These are phyloP conservation scores for Epichloe gansuensis DNA, from an alignment of 2,329 filamentous ascomycete species.

Conservation along the genomic window DNA sequence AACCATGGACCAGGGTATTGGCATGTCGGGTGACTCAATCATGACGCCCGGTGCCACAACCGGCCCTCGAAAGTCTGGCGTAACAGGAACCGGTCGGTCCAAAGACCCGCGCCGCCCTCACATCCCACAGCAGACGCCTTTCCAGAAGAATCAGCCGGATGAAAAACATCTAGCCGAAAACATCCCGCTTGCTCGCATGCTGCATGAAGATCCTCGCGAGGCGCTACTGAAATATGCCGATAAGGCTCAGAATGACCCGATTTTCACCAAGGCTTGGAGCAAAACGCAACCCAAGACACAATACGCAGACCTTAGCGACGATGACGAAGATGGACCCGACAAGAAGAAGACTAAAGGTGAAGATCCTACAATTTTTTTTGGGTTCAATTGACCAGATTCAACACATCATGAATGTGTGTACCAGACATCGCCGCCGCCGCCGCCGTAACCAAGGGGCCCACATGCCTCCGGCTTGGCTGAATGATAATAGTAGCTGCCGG, in stretches of 20 bases:
- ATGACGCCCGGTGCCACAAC: conserved; percentile 53
- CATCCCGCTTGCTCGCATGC: conserved; percentile 82
- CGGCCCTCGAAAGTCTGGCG: conserved; percentile 46
- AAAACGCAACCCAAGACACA: conserved; percentile 85
- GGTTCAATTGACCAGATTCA: neutral
- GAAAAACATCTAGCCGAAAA: conserved; percentile 78
- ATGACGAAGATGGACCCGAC: conserved; percentile 60
- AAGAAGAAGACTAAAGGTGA: conserved; percentile 50
- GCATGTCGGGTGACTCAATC: conserved; percentile 74
- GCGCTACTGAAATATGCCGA: conserved; percentile 92
- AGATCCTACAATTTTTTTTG: neutral
- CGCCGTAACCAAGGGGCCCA: neutral
- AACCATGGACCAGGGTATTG: conserved; percentile 71
- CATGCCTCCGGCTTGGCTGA: neutral
- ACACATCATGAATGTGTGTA: neutral
- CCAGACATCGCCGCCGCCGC: neutral
- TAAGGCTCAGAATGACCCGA: conserved; percentile 79
- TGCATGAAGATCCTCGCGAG: conserved; percentile 91
- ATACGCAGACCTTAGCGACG: conserved; percentile 81
- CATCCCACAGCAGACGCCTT: conserved; percentile 73
- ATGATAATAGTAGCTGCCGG: neutral
- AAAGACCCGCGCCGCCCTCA: conserved; percentile 76
- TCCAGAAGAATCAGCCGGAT: conserved; percentile 81
- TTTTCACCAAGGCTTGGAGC: conserved; percentile 91
- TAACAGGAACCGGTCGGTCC: conserved; percentile 66